Base-by-base conservation (phyloP, 192 early-diverging fungal species). In the Pilaira anomala region DNA sequence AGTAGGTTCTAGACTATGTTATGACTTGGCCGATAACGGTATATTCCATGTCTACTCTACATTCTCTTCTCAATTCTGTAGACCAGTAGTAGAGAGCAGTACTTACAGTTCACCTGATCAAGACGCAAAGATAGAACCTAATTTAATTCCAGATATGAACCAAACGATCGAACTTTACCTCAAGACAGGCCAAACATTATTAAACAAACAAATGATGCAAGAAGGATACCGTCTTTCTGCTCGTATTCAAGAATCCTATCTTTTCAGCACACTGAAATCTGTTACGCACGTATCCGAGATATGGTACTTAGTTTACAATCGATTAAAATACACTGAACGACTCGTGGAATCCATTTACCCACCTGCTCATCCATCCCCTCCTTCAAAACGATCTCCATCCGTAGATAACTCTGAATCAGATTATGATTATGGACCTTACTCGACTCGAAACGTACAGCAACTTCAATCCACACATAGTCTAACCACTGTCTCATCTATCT, bases 331-430 rank as follows among this genome's bases (percentile, higher is more conserved):
- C 7, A 70, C 75, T 53, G 77, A 81, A 21, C 70, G 45, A 9
- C 65, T 71, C 5, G 70, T 81, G 12, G 66, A 73, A 21, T 33
- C 60, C 18, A 55, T 77, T 0, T 77, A 68, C 68, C 74, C 69
- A 9, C 67, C 72, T 12, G 61, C 40, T 6, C 2, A 8, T 21
- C 39, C 61, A 1, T 21, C 24, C 18, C 50, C 24, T 25, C 39
- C 22, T 12, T 5, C 19, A 16, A 19, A 60, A 14, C 3, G 4
- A 0, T n/a, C 58, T 18, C 14, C 30, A 21, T 46, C 58, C 18
- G 52, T 19, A 40, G 52, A 65, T 3, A 55, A 33, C 16, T 48
- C 63, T 24, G 63, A 65, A 22, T 55, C 63, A 45, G 63, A 65
- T 13, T 54, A 55, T 24, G 63, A 65, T 4, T 55, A 56, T 46